Evolutionary conservation across 1,139 yeast genomes (phyloP), one percentile per base, ranked within the genome.

Genomic region (Candida neerlandica): DNA sequence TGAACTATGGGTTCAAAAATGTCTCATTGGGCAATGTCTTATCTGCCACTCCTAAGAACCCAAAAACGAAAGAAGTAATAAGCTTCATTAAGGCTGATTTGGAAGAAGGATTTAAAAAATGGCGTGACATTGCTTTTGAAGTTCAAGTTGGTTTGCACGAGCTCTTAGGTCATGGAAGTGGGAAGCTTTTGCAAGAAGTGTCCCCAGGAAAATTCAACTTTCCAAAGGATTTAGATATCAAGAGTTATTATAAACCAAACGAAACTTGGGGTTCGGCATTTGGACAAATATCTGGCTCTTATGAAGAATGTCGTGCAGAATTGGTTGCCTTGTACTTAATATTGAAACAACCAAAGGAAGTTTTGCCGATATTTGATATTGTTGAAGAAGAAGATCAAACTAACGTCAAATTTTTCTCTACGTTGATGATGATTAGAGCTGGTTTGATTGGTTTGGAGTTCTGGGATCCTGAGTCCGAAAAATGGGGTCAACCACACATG

Each of bases 401-500:
- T 35, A 85, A 81, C 55, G 82, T 89, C 43, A 76, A 81, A 44
- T 80, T 78, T 58, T 76, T 87, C 45, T 89, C 90, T 16, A 86
- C 85, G 54, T 70, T 89, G 54, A 82, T 82, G 56, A 90, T 90
- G 97, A 87, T 91, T 29, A 80, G 96, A 60, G 96, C 96, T 5
- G 96, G 96, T 55, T 73, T 90, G 48, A 62, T 86, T 40, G 92
- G 88, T 1, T 75, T 90, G 61, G 96, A 90, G 65, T 88, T 79
- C 66, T 90, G 95, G 90, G 96, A 89, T 66, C 96, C 96, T 40
- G 67, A 71, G 43, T 77, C 89, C 34, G 71, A 76, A 53, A 89
- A 89, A 67, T 90, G 96, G 96, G 96, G 96, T 33, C 97, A 90
- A 70, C 85, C 96, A n/a, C 97, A 90, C 65, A 89, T 89, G 91